phyloP scores from a whole-genome alignment of 1,284 basidiomycete genomes.

The Prillingera fragicola region DNA sequence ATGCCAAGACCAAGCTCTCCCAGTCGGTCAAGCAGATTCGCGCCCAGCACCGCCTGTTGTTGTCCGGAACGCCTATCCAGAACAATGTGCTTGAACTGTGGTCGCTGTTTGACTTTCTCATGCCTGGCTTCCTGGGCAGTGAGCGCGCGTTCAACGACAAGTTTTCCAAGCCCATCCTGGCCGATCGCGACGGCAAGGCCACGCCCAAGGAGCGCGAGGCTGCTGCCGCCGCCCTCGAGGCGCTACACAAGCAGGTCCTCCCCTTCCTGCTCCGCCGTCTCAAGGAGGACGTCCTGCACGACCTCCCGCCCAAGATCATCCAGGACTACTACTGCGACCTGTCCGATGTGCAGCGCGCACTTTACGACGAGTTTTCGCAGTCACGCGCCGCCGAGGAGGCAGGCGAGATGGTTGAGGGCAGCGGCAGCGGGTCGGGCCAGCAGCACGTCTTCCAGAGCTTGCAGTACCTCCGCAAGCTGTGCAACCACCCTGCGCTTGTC shows the following conservation, averaged over 20 bases:
- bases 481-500: slow-evolving; percentile 92
- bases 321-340: slow-evolving; percentile 99
- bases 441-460: slow-evolving; percentile 93
- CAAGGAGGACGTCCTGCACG: slow-evolving; percentile 95
- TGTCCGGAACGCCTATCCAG: slow-evolving; percentile 97
- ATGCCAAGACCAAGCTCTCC: slow-evolving; percentile 94
- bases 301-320: slow-evolving; percentile 98
- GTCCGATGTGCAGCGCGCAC: slow-evolving; percentile 82
- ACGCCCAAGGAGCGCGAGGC: slow-evolving; percentile 85
- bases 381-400: slow-evolving; percentile 66
- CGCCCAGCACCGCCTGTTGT: slow-evolving; percentile 85
- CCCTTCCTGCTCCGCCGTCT: slow-evolving; percentile 93
- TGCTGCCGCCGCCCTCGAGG: slow-evolving; percentile 90
- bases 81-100: slow-evolving; percentile 98
- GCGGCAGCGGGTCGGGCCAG: slow-evolving; percentile 53
- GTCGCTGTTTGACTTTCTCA: slow-evolving; percentile 98
- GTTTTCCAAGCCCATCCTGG: slow-evolving; percentile 92
- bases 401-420: slow-evolving; percentile 56
- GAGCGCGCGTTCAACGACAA: slow-evolving; percentile 93
- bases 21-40: slow-evolving; percentile 89
- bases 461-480: slow-evolving; percentile 94
- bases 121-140: slow-evolving; percentile 97
- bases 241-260: slow-evolving; percentile 97
- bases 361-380: slow-evolving; percentile 88
- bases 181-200: slow-evolving; percentile 87